Evolutionary conservation across 2,329 filamentous ascomycete genomes (phyloP).

Genomic region (Aspergillus amoenus): DNA sequence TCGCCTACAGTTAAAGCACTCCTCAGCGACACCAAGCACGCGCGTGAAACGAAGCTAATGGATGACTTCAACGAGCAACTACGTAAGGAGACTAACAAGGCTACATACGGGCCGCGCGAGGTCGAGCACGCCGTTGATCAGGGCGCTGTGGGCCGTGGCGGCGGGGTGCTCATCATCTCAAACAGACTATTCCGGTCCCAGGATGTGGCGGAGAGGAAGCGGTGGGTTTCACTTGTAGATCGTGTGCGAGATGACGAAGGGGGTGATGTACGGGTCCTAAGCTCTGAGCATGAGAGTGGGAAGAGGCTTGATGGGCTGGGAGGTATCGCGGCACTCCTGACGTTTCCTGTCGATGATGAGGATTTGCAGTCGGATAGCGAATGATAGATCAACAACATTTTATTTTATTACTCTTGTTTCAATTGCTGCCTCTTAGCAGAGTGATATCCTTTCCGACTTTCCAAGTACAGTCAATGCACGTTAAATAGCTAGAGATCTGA

Average conservation of each 20-base stretch:
- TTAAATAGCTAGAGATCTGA: no score
- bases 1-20: conserved; percentile 74
- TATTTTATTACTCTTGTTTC: background rate
- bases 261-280: conserved; percentile 84
- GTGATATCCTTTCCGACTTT: no score
- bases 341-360: conserved; percentile 81
- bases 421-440: no score
- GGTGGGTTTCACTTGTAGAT: conserved; percentile 84
- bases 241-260: conserved; percentile 77
- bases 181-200: conserved; percentile 85
- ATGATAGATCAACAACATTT: background rate
- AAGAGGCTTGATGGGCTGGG: conserved; percentile 79
- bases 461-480: no score
- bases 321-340: conserved; percentile 84
- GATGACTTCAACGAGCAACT: conserved; percentile 78
- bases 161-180: conserved; percentile 80
- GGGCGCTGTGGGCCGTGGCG: conserved; percentile 83
- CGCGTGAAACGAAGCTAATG: conserved; percentile 78
- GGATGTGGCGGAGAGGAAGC: conserved; percentile 71
- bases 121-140: conserved; percentile 81
- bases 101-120: conserved; percentile 84
- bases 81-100: conserved; percentile 79
- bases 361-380: conserved; percentile 46
- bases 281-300: conserved; percentile 91
- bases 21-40: conserved; percentile 84